A percentile compares a stretch with the other conserved stretches of the same genome.
phyloP scores from a whole-genome alignment of 441 rosid species.

The Pelargonium australe region DNA sequence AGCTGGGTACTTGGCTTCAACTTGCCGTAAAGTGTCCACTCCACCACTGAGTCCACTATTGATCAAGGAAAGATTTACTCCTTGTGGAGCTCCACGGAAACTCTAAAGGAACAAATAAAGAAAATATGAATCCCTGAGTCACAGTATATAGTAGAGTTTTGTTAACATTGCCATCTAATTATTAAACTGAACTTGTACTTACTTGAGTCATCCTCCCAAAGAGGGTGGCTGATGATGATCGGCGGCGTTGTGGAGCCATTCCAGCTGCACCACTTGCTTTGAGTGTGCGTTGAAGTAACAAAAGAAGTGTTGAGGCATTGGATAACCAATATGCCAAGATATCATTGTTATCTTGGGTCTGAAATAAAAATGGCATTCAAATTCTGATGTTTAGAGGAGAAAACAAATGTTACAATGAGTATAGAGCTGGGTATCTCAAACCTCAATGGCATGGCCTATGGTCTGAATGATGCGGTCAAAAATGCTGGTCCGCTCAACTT shows the following conservation, averaged over 20 bases:
- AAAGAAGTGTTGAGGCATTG: constrained; percentile 89
- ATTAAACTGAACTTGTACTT: constrained; percentile 9
- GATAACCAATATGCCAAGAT: constrained; percentile 94
- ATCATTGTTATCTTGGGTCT: constrained; percentile 93
- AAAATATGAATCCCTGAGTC: constrained; percentile 14
- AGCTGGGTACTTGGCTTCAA: constrained; percentile 99
- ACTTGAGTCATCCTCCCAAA: constrained; percentile 98
- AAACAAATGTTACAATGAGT: background rate
- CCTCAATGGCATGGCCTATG: constrained; percentile 95
- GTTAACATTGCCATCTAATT: constrained; percentile 11
- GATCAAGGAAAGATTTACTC: constrained; percentile 70
- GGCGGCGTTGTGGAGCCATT: constrained; percentile 96
- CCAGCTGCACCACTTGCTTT: constrained; percentile 99
- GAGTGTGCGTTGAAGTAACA: constrained; percentile 86
- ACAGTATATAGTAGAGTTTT: constrained; percentile 13
- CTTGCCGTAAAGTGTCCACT: constrained; percentile 72
- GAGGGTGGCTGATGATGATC: constrained; percentile 95
- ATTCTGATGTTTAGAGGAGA: constrained; percentile 15
- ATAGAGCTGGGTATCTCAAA: constrained; percentile 24
- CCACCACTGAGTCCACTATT: constrained; percentile 61
- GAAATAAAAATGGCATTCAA: constrained; percentile 26
- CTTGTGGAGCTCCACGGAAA: constrained; percentile 95
- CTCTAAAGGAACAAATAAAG: constrained; percentile 44
- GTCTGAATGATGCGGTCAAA: constrained; percentile 95
- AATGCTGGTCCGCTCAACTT: constrained; percentile 92